phyloP scores from a whole-genome alignment of 2,329 filamentous ascomycete species.

The Penicillium sp. region DNA sequence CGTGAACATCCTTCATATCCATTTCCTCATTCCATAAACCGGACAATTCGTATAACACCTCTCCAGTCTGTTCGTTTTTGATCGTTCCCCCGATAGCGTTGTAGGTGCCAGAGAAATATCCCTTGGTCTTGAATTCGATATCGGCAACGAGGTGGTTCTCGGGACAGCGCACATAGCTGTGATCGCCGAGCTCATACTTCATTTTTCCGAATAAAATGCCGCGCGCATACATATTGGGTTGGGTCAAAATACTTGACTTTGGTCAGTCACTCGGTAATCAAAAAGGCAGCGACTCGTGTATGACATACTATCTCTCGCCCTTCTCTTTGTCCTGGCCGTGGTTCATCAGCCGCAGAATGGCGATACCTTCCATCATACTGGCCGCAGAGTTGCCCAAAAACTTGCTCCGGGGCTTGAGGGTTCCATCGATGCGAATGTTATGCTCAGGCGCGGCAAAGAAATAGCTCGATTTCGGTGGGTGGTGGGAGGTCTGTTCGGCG shows the following conservation, averaged over 20 bases:
- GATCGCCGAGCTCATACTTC: slow-evolving; percentile 98
- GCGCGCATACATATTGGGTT: slow-evolving; percentile 98
- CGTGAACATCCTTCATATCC: slow-evolving; percentile 79
- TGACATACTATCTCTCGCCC: slow-evolving; percentile 81
- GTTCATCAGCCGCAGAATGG: slow-evolving; percentile 79
- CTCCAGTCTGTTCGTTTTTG: slow-evolving; percentile 81
- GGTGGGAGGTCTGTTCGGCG: slow-evolving; percentile 95
- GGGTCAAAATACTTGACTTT: slow-evolving; percentile 72
- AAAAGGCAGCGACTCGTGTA: neutral
- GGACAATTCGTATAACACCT: slow-evolving; percentile 85
- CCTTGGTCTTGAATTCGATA: slow-evolving; percentile 97
- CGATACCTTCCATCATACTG: slow-evolving; percentile 96
- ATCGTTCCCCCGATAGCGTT: slow-evolving; percentile 92
- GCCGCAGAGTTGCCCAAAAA: slow-evolving; percentile 97
- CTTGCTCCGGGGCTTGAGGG: slow-evolving; percentile 88
- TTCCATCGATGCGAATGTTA: slow-evolving; percentile 91
- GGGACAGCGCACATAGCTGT: slow-evolving; percentile 88
- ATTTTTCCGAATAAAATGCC: slow-evolving; percentile 98
- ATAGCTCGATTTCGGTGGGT: slow-evolving; percentile 97
- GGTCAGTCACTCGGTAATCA: slow-evolving; percentile 4
- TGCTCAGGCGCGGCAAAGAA: slow-evolving; percentile 97
- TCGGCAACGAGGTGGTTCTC: slow-evolving; percentile 84
- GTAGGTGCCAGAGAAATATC: slow-evolving; percentile 93
- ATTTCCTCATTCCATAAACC: slow-evolving; percentile 95
- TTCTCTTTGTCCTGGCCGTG: slow-evolving; percentile 61